Conservation (phyloP, 768 basidiomycete species). For the Psilocybe cubensis region DNA sequence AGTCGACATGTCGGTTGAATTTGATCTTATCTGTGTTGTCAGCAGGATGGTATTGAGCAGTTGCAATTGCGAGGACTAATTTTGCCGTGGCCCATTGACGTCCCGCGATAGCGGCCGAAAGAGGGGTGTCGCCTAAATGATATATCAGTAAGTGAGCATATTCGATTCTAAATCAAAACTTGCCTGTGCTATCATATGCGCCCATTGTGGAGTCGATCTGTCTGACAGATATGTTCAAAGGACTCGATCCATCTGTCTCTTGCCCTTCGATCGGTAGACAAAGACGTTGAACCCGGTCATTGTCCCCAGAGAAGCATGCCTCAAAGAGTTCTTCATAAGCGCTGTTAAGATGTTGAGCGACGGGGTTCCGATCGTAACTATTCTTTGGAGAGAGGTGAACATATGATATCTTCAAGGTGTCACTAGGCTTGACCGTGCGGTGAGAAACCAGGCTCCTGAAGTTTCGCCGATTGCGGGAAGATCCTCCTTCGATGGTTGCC, state of each 20-base stretch:
- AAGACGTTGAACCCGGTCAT: conserved; percentile 50
- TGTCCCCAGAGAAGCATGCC: conserved; percentile 57
- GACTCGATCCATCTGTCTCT: conserved; percentile 18
- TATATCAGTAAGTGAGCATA: neutral
- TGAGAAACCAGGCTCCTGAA: neutral
- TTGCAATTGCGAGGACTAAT: conserved; percentile 60
- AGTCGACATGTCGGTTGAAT: conserved; percentile 36
- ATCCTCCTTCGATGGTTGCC: neutral
- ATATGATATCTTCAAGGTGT: neutral
- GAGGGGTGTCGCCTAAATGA: conserved; percentile 47
- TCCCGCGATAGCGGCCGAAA: conserved; percentile 50
- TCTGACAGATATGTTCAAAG: conserved; percentile 49
- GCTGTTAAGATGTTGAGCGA: conserved; percentile 36
- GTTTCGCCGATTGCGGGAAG: neutral
- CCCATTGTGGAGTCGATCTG: conserved; percentile 20
- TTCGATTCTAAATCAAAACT: neutral
- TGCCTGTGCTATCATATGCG: conserved; percentile 25
- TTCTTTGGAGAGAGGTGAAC: neutral
- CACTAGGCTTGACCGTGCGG: neutral
- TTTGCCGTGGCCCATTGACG: conserved; percentile 61
- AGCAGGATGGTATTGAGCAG: conserved; percentile 52
- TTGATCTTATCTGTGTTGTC: conserved; percentile 35
- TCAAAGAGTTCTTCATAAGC: conserved; percentile 60
- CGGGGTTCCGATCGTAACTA: conserved; percentile 27
- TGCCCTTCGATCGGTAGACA: conserved; percentile 49